These are phyloP conservation scores for Talaromyces adpressus DNA, from an alignment of 495 filamentous ascomycete species.

Conservation along the genomic window DNA sequence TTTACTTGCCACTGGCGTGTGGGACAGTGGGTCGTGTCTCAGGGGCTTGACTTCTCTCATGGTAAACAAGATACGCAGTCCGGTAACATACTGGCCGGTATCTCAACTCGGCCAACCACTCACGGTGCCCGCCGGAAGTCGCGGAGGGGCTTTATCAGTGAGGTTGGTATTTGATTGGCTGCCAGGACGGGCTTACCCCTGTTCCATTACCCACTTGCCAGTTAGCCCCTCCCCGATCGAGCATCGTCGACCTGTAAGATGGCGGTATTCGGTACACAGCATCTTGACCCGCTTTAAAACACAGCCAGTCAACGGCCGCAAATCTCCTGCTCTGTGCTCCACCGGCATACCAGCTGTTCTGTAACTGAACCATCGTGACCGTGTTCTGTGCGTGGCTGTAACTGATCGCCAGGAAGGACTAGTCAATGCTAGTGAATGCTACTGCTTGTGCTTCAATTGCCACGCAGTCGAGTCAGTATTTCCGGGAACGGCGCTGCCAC, in stretches of 20 bases:
- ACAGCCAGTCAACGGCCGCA: neutral
- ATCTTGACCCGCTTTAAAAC: neutral
- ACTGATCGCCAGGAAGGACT: neutral
- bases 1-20: neutral
- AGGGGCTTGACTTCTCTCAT: slow-evolving; percentile 2
- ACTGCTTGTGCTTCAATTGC: neutral
- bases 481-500: neutral
- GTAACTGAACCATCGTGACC: neutral
- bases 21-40: neutral
- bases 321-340: neutral
- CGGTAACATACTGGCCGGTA: neutral
- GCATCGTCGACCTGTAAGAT: neutral
- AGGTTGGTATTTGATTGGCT: neutral
- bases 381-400: neutral
- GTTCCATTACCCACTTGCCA: neutral
- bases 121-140: neutral
- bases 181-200: neutral
- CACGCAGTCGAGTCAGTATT: neutral
- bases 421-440: neutral
- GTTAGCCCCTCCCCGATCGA: neutral
- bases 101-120: neutral
- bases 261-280: neutral
- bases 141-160: neutral
- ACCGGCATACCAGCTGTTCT: neutral
- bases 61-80: slow-evolving; percentile 1